Evolutionary conservation across 139 green algal species (phyloP).

Genomic region (Chlorella sp.): DNA sequence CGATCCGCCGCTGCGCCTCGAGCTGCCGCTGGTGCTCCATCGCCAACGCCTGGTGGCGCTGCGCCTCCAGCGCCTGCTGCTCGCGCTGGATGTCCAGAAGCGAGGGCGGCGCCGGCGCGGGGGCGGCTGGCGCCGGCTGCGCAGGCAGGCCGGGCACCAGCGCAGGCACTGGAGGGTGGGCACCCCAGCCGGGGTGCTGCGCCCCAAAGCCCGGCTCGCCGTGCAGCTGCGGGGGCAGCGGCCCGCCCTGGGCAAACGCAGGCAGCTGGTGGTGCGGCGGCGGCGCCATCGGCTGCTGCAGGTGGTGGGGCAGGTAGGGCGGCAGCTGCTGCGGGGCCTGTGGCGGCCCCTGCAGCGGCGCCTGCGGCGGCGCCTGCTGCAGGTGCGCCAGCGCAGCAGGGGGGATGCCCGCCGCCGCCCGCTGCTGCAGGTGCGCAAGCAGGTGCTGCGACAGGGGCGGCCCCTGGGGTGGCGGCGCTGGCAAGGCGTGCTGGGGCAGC

Average conservation of each 20-base stretch:
- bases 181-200: not conserved
- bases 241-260: not conserved
- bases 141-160: too few relatives aligned
- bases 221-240: not conserved
- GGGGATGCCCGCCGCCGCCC: constrained; percentile 2
- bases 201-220: not conserved
- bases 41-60: not conserved
- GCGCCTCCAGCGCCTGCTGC: constrained; percentile 12
- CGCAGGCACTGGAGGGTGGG: not conserved
- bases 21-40: not conserved
- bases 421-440: constrained; percentile 1
- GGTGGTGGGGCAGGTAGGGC: not conserved
- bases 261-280: constrained; percentile 1
- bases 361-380: not conserved
- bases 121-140: too few relatives aligned
- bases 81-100: constrained; percentile 27
- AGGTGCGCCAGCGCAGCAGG: constrained; percentile 5
- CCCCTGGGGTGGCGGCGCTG: not conserved
- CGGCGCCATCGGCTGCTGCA: not conserved
- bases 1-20: constrained; percentile 1
- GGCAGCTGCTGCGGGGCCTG: constrained; percentile 9
- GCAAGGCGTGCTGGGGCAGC: constrained; percentile 17
- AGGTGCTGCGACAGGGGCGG: not conserved
- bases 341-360: not conserved
- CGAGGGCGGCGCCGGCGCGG: not conserved